phyloP scores from a whole-genome alignment of 2,329 filamentous ascomycete genomes.

The Colletotrichum falcatum region DNA sequence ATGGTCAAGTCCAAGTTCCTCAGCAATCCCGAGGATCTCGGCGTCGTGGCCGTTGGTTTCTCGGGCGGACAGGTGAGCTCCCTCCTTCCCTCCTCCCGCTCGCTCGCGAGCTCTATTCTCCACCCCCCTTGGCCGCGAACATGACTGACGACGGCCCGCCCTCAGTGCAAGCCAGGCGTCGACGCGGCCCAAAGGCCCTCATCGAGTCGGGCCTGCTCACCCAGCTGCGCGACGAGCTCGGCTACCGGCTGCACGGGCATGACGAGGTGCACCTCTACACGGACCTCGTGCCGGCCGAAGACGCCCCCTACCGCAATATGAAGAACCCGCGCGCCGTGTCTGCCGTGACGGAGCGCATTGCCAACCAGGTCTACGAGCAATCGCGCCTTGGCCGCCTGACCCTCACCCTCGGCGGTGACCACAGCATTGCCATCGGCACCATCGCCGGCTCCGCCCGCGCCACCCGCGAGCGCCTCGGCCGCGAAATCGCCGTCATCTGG shows the following conservation, averaged over 20 bases:
- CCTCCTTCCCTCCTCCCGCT: not conserved
- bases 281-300: constrained; percentile 76
- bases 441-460: constrained; percentile 90
- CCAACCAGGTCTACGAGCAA: constrained; percentile 88
- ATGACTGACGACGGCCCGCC: constrained; percentile 35
- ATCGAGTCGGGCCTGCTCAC: constrained; percentile 88
- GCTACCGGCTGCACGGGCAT: constrained; percentile 90
- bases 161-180: constrained; percentile 87
- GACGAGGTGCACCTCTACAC: constrained; percentile 84
- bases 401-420: constrained; percentile 93
- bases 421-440: constrained; percentile 95
- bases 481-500: constrained; percentile 96
- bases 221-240: constrained; percentile 86
- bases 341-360: constrained; percentile 83
- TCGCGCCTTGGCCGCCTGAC: constrained; percentile 87
- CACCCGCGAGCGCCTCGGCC: constrained; percentile 81
- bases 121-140: not conserved
- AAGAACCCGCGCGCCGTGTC: constrained; percentile 91
- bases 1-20: constrained; percentile 80
- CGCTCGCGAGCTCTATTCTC: constrained; percentile 2
- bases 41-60: constrained; percentile 94
- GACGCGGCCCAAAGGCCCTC: constrained; percentile 88
- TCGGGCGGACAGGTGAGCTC: constrained; percentile 88
- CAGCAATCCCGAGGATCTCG: constrained; percentile 80
- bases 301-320: constrained; percentile 90